Evolutionary conservation across 225 moss, liverwort and hornwort genomes (phyloP).

Genomic region (Bryoerythrophyllum caledonicum): DNA sequence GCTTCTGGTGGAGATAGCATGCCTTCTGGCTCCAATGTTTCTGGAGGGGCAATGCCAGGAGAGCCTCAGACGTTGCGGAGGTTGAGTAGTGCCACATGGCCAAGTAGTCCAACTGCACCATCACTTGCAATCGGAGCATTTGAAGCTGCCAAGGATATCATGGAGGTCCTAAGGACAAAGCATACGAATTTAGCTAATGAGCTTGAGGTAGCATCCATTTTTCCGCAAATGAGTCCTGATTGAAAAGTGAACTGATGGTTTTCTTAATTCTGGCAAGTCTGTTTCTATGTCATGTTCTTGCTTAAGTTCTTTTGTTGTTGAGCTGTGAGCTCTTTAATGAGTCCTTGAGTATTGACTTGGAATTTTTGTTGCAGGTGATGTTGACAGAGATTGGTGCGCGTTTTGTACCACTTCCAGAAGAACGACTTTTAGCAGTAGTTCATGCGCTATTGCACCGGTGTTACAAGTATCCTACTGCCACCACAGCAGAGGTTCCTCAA

Average conservation of each 20-base stretch:
- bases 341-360: conserved; percentile 20
- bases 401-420: conserved; percentile 99
- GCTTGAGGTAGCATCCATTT: conserved; percentile 67
- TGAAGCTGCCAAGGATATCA: conserved; percentile 99
- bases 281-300: conserved; percentile 5
- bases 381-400: conserved; percentile 98
- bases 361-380: conserved; percentile 72
- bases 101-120: conserved; percentile 67
- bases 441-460: conserved; percentile 96
- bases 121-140: conserved; percentile 89
- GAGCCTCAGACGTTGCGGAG: conserved; percentile 81
- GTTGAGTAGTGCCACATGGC: conserved; percentile 59
- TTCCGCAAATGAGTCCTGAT: conserved; percentile 10
- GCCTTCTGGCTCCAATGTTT: conserved; percentile 54
- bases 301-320: background rate
- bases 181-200: conserved; percentile 92
- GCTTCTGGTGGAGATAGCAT: conserved; percentile 58
- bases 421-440: conserved; percentile 92
- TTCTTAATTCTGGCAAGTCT: conserved; percentile 15
- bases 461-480: conserved; percentile 98
- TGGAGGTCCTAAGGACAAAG: conserved; percentile 95
- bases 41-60: conserved; percentile 46
- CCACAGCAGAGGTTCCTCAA: conserved; percentile 98
- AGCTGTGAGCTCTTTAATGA: background rate
- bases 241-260: background rate